Base-by-base conservation (phyloP, 106 monocot genomes). In the Acorus calamus region DNA sequence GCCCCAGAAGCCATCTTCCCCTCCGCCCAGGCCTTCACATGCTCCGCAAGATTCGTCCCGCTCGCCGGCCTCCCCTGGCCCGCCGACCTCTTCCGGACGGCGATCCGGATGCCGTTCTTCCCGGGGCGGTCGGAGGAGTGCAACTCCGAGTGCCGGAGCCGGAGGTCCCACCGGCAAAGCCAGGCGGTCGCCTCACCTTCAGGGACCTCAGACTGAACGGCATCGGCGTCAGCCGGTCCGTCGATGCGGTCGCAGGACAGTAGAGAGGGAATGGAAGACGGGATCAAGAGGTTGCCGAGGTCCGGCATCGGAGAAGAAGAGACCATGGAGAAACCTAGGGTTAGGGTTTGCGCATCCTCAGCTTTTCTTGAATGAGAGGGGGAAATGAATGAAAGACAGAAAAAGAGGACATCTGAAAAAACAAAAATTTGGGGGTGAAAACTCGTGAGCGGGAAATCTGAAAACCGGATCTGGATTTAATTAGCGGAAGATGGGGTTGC, bases 11-110 rank as follows among this genome's bases (percentile, higher is more conserved):
- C 77, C 50, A 74, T 52, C 70, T 82, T 88, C 73, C 59, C 78
- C 68, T 85, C 76, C 47, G 45, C 53, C 92, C 92, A 92, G 54
- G 48, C 82, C 13, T 49, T 72, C 28, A 92, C 75, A 70, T 85
- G 74, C 9, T 86, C 89, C 53, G 13, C 78, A 13, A 93, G 65
- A 5, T 76, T 49, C 60, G 63, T 66, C 62, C 62, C 78, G 3
- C 53, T 71, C 10, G 42, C 66, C 6, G 44, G 42, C 68, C 46
- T 54, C 71, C 68, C 56, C 6, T 42, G 46, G 41, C 52, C 57
- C 53, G 61, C 62, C 3, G 71, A 64, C 66, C 64, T 66, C 68
- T 64, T 69, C 55, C 65, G 11, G 57, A 65, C 79, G 9, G 63
- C 44, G 49, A 43, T 44, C 44, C 49, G 7, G 44, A 14, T 44